A percentile compares a stretch with the other conserved stretches of the same genome.
These are phyloP conservation scores for Colletotrichum kahawae DNA, from an alignment of 2,329 filamentous ascomycete genomes.

Conservation along the genomic window DNA sequence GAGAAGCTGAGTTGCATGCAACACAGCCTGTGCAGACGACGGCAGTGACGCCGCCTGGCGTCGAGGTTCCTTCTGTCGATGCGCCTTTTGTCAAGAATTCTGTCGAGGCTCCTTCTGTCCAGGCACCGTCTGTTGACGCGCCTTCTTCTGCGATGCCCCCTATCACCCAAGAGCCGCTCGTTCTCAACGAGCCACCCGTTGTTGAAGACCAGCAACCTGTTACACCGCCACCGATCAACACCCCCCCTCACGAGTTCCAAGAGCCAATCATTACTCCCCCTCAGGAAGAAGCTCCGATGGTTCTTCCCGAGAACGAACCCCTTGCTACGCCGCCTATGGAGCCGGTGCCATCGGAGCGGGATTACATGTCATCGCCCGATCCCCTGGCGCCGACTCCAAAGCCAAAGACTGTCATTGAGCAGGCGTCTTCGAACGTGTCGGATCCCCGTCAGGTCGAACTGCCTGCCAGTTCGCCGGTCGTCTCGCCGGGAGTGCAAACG, in stretches of 20 bases:
- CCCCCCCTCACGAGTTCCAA: neutral
- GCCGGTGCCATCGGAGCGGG: neutral
- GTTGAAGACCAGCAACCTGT: neutral
- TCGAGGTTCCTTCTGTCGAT: neutral
- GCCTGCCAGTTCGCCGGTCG: constrained; percentile 34
- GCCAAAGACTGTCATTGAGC: constrained; percentile 5
- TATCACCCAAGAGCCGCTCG: constrained; percentile 12
- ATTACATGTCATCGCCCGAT: neutral
- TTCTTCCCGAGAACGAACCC: neutral
- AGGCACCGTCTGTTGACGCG: neutral
- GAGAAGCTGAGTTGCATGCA: neutral
- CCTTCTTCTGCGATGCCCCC: constrained; percentile 15
- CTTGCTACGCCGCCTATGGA: neutral
- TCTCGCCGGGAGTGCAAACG: constrained; percentile 26
- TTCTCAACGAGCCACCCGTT: constrained; percentile 10
- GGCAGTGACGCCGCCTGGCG: constrained; percentile 22
- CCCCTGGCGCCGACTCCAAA: neutral
- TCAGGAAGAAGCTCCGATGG: neutral
- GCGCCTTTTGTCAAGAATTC: neutral
- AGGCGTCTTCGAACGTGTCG: constrained; percentile 4
- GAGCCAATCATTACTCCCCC: neutral
- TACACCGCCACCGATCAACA: neutral
- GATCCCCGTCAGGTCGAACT: constrained; percentile 27
- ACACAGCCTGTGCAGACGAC: constrained; percentile 5
- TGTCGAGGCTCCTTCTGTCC: neutral